phyloP scores from a whole-genome alignment of 2,329 filamentous ascomycete genomes.

The Hymenoscyphus linearis region DNA sequence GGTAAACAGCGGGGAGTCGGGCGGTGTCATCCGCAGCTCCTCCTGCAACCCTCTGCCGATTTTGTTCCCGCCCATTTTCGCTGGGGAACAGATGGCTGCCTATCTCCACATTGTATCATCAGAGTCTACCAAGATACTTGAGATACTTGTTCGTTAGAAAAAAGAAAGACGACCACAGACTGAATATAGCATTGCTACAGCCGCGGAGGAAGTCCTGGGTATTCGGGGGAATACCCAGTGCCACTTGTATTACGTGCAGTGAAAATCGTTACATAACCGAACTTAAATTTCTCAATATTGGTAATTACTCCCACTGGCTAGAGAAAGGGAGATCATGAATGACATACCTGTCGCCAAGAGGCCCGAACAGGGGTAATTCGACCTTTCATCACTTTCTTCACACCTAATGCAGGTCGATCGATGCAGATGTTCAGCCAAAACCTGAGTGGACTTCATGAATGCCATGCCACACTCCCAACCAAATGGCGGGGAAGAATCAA shows the following conservation, averaged over 20 bases:
- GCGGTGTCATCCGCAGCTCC: neutral
- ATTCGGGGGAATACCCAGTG: neutral
- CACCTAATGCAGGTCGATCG: neutral
- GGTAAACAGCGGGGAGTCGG: neutral
- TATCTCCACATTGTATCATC: neutral
- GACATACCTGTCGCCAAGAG: neutral
- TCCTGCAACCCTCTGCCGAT: neutral
- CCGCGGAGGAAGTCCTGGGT: neutral
- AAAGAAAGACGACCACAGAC: too few relatives aligned
- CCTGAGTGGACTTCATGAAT: neutral
- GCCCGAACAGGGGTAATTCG: neutral
- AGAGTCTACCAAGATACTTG: too few relatives aligned
- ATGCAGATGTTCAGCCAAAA: conserved; percentile 1
- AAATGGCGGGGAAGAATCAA: neutral
- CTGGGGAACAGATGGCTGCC: neutral
- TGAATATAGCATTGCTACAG: too few relatives aligned
- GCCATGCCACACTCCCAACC: neutral
- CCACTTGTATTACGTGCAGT: neutral
- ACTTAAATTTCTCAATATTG: neutral
- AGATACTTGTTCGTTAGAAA: too few relatives aligned
- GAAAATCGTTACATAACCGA: neutral
- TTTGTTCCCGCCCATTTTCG: neutral
- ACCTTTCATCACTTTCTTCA: neutral
- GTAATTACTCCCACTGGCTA: neutral
- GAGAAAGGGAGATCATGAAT: neutral